Conservation (phyloP, 1,139 yeast species). For the Spathaspora sp. region DNA sequence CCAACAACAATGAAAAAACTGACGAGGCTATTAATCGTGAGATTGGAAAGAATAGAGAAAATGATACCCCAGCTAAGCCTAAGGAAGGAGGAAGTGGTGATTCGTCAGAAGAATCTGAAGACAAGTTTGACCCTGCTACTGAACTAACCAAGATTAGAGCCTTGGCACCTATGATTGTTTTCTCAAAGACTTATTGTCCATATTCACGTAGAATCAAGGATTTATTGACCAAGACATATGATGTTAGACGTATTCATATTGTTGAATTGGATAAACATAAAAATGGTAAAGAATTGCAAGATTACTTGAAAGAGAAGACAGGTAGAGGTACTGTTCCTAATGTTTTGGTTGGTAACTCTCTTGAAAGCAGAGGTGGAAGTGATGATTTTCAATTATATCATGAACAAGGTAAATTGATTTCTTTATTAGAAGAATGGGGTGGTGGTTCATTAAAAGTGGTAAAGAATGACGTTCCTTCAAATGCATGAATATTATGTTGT, state of each 20-base stretch:
- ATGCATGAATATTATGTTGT: constrained; percentile 19
- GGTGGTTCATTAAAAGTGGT: constrained; percentile 52
- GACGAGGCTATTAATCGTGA: constrained; percentile 44
- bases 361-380: constrained; percentile 66
- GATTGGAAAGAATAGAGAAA: constrained; percentile 11
- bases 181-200: constrained; percentile 74
- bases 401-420: constrained; percentile 49
- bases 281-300: constrained; percentile 62
- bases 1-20: constrained; percentile 34
- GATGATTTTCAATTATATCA: constrained; percentile 76
- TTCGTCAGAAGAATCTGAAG: constrained; percentile 10
- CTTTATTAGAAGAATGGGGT: constrained; percentile 62
- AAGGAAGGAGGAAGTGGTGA: constrained; percentile 2
- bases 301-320: constrained; percentile 52
- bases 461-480: constrained; percentile 57
- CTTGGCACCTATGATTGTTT: constrained; percentile 68
- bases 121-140: constrained; percentile 56
- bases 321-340: constrained; percentile 76
- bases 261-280: constrained; percentile 84
- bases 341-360: constrained; percentile 55
- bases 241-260: constrained; percentile 68
- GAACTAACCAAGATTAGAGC: constrained; percentile 60
- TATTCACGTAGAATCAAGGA: constrained; percentile 70
- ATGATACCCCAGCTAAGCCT: constrained; percentile 1
- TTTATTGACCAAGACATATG: constrained; percentile 61